Conservation (phyloP, 75 land plant species). For the Cupressus sempervirens region DNA sequence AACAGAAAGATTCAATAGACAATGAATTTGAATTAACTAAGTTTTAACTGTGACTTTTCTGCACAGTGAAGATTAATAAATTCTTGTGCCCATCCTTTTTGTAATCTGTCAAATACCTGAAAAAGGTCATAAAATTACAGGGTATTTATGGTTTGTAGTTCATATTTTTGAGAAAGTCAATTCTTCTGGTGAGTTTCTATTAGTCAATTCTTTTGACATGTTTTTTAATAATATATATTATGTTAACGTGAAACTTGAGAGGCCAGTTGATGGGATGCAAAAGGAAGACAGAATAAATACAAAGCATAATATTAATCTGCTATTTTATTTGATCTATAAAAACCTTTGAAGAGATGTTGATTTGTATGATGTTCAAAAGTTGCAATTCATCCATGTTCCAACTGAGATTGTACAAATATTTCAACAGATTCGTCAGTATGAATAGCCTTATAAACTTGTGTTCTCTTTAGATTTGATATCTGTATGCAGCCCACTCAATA, state of each 20-base stretch:
- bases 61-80: neutral
- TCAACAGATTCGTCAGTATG: neutral
- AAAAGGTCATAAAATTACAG: neutral
- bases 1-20: constrained; percentile 1
- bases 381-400: neutral
- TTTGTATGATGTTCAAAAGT: neutral
- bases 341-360: neutral
- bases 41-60: neutral
- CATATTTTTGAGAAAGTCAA: neutral
- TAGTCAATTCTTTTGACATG: neutral
- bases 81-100: neutral
- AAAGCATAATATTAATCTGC: neutral
- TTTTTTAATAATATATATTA: neutral
- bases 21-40: neutral
- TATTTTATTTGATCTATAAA: neutral
- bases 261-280: neutral
- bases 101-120: neutral
- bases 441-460: neutral
- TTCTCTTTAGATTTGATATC: neutral
- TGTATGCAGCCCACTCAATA: neutral
- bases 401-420: neutral
- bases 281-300: neutral
- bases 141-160: neutral
- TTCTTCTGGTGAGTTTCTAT: neutral
- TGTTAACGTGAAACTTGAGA: neutral